Base-by-base conservation (phyloP, 192 early-diverging fungal genomes). In the Chytriomyces sp. region DNA sequence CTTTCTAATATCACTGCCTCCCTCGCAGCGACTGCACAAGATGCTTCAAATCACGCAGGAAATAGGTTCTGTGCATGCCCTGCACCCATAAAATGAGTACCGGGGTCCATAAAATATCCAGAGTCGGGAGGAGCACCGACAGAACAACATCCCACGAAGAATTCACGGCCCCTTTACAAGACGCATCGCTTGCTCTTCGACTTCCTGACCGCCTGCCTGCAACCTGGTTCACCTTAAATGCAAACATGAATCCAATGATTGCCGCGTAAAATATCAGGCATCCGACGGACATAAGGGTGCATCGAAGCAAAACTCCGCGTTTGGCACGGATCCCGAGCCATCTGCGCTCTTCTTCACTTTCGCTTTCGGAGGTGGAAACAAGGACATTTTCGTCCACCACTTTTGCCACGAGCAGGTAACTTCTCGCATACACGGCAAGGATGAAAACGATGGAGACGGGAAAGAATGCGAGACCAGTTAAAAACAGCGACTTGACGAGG, bases 91-190 rank as follows among this genome's bases (percentile, higher is more conserved):
- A 45, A 13, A 67, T 67, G 43, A 67, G 44, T 18, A 45, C 10
- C 8, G 65, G 65, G 18, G 65, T 67, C 45, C 65, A 67, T 9
- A 67, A 45, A 35, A 67, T 45, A 45, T 67, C 65, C 23, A 67
- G 16, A 8, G 65, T 45, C 45, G 65, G 65, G 5, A 67, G 46
- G 2, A 67, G 11, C 28, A 35, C 28, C 28, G 28, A 35, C 28
- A 35, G 28, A 35, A 35, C 28, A 35, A 35, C 28, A 35, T 35
- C 28, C 28, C 28, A 35, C 28, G 28, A 35, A 35, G 28, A 35
- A 35, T 35, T 35, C 28, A 35, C 28, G 2, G 28, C 28, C 1
- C 2, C 28, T 35, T 35, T 35, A 35, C 28, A 35, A 0, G 28
- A 35, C 28, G 28, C 28, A 35, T 35, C 2, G 28, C 28, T 35